A percentile compares a stretch with the other conserved stretches of the same genome.
phyloP scores from a whole-genome alignment of 2,329 filamentous ascomycete genomes.

The Sporothrix euskadiensis region DNA sequence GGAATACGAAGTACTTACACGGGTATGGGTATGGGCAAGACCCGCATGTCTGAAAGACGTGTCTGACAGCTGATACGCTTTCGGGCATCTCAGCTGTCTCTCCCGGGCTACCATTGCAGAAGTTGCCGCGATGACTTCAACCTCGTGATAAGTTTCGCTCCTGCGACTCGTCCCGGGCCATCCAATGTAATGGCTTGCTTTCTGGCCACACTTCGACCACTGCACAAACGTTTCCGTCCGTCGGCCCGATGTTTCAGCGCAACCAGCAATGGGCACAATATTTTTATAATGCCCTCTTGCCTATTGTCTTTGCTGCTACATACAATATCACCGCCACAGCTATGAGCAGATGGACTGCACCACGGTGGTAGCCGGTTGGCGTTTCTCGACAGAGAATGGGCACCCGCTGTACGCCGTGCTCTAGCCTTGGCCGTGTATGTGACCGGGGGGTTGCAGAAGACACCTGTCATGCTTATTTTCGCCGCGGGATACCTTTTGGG shows the following conservation, averaged over 20 bases:
- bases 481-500: neutral
- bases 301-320: neutral
- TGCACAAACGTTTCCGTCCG: no score
- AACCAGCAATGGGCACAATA: neutral
- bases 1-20: neutral
- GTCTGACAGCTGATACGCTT: neutral
- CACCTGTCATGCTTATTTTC: neutral
- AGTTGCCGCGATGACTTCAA: neutral
- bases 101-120: neutral
- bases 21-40: neutral
- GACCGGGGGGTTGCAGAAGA: neutral
- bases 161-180: slow-evolving; percentile 15
- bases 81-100: neutral
- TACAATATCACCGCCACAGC: neutral
- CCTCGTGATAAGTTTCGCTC: slow-evolving; percentile 9
- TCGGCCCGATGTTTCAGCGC: slow-evolving; percentile 1
- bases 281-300: neutral
- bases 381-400: neutral
- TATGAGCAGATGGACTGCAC: neutral
- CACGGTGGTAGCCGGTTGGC: neutral
- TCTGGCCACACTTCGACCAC: neutral
- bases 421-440: neutral
- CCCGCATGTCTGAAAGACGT: neutral
- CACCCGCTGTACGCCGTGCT: neutral
- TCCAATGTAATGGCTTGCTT: neutral